Percentiles rank a stretch among this genome's conserved stretches.
phyloP scores from a whole-genome alignment of 2,329 filamentous ascomycete species.

The Colletotrichum sp. region DNA sequence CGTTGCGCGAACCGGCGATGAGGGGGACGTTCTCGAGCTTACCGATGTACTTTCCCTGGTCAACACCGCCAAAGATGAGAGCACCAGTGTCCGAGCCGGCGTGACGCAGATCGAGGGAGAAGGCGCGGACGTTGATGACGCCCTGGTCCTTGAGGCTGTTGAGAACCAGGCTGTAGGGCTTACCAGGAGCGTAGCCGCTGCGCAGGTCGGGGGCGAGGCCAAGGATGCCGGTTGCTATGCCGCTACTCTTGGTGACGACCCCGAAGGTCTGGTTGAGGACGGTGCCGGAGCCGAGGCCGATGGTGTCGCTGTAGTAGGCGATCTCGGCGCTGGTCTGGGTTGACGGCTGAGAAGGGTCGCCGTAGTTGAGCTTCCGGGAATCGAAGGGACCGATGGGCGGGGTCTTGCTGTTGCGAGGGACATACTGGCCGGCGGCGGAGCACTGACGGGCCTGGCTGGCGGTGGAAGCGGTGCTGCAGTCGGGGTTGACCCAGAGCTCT shows the following conservation, averaged over 20 bases:
- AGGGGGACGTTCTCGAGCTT: constrained; percentile 48
- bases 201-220: constrained; percentile 50
- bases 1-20: constrained; percentile 38
- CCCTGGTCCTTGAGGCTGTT: constrained; percentile 53
- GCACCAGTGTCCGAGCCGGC: constrained; percentile 48
- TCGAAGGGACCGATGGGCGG: constrained; percentile 42
- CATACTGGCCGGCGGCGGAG: constrained; percentile 46
- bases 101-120: constrained; percentile 55
- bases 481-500: constrained; percentile 61
- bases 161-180: constrained; percentile 59
- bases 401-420: constrained; percentile 44
- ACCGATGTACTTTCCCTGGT: constrained; percentile 57
- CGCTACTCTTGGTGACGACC: constrained; percentile 47
- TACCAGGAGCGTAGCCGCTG: constrained; percentile 38
- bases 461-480: constrained; percentile 45
- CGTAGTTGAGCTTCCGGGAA: constrained; percentile 41
- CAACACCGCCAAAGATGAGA: constrained; percentile 59
- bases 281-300: constrained; percentile 45
- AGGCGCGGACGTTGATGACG: constrained; percentile 54
- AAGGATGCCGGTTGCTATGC: constrained; percentile 57
- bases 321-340: constrained; percentile 45
- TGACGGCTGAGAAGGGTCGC: constrained; percentile 39
- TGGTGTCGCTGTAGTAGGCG: constrained; percentile 49
- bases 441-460: constrained; percentile 42
- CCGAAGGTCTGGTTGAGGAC: constrained; percentile 56